These are phyloP conservation scores for Yamadazyma siamensis DNA, from an alignment of 1,139 yeast species.

Conservation along the genomic window DNA sequence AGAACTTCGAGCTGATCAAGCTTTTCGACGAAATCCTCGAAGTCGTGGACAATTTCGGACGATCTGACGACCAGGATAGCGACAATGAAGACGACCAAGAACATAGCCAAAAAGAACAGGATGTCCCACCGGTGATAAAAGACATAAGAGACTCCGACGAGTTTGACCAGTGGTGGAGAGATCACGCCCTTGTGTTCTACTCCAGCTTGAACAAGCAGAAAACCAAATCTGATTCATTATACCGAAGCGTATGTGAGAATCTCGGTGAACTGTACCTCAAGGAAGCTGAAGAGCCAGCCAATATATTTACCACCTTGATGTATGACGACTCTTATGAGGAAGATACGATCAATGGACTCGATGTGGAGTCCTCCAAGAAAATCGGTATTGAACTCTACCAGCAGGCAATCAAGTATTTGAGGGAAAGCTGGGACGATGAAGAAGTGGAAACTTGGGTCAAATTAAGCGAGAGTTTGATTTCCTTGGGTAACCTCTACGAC, in stretches of 20 bases:
- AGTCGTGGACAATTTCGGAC: slow-evolving; percentile 62
- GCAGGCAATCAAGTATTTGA: slow-evolving; percentile 57
- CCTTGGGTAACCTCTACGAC: slow-evolving; percentile 70
- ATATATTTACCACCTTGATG: slow-evolving; percentile 51
- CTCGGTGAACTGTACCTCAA: slow-evolving; percentile 61
- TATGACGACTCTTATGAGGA: slow-evolving; percentile 53
- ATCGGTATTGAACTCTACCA: slow-evolving; percentile 48
- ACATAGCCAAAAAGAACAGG: slow-evolving; percentile 21
- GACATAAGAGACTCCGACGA: slow-evolving; percentile 36
- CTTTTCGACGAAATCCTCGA: slow-evolving; percentile 64
- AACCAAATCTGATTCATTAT: slow-evolving; percentile 8
- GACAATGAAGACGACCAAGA: slow-evolving; percentile 42
- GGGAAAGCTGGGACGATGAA: slow-evolving; percentile 61
- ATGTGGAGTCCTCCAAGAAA: slow-evolving; percentile 42
- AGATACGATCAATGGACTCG: slow-evolving; percentile 37
- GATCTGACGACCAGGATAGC: slow-evolving; percentile 43
- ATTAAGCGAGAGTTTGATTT: slow-evolving; percentile 80
- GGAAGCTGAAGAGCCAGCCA: slow-evolving; percentile 60
- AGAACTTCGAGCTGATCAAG: slow-evolving; percentile 49
- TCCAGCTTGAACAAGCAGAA: slow-evolving; percentile 24
- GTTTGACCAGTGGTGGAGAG: slow-evolving; percentile 56
- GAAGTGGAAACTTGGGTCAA: slow-evolving; percentile 81
- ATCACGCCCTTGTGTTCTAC: slow-evolving; percentile 45
- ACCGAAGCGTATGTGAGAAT: slow-evolving; percentile 35
- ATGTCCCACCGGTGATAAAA: slow-evolving; percentile 52